phyloP scores from a whole-genome alignment of 2,329 filamentous ascomycete species.

The Colletotrichum sp. region DNA sequence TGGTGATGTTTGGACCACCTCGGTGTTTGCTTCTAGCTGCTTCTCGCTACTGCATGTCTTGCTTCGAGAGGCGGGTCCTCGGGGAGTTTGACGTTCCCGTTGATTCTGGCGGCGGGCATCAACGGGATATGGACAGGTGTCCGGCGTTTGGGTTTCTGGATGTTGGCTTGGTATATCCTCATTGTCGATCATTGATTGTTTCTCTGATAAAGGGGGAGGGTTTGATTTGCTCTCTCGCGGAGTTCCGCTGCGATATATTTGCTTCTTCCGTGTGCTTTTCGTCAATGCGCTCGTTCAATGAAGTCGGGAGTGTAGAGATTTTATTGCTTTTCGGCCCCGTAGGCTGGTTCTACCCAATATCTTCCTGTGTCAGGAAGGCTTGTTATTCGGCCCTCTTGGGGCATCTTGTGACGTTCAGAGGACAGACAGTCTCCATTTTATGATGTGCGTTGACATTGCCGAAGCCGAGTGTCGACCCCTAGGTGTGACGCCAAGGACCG shows the following conservation, averaged over 20 bases:
- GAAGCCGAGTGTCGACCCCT: neutral
- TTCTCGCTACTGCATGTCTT: neutral
- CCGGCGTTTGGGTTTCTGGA: neutral
- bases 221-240: neutral
- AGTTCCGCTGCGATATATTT: neutral
- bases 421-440: neutral
- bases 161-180: neutral
- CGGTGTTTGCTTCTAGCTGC: neutral
- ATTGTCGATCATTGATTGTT: neutral
- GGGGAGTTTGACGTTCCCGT: neutral
- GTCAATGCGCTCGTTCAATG: neutral
- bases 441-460: neutral
- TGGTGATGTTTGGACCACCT: neutral
- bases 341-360: neutral
- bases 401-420: neutral
- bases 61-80: neutral
- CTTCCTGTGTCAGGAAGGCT: neutral
- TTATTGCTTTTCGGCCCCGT: neutral
- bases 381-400: neutral
- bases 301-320: neutral
- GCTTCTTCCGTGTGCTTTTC: neutral
- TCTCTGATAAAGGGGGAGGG: neutral
- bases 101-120: neutral
- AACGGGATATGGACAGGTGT: neutral
- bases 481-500: neutral